Evolutionary conservation across 352 stramenopile species (phyloP).

Genomic region (Globisporangium spiculum): DNA sequence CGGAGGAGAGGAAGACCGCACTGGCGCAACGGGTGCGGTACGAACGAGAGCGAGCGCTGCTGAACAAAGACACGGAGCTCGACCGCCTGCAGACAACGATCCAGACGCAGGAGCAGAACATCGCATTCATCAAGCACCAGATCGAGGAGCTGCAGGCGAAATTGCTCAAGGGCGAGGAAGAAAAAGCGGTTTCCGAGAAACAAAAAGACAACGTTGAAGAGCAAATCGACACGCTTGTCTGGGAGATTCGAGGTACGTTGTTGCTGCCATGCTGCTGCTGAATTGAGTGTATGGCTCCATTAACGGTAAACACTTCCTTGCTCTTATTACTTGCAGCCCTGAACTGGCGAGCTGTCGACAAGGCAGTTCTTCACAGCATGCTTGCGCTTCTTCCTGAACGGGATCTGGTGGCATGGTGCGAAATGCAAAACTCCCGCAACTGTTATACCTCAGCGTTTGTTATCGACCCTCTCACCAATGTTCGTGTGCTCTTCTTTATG

Average conservation of each 20-base stretch:
- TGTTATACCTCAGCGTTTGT: not conserved
- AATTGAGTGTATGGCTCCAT: not conserved
- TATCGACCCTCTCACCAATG: not conserved
- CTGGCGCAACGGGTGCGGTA: slow-evolving; percentile 44
- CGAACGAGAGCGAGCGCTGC: slow-evolving; percentile 41
- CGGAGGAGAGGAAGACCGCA: slow-evolving; percentile 34
- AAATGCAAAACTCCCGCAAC: not conserved
- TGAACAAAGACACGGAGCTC: slow-evolving; percentile 34
- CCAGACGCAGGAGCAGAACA: slow-evolving; percentile 39
- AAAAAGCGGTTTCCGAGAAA: slow-evolving; percentile 29
- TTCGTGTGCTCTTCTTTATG: not conserved
- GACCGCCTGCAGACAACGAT: slow-evolving; percentile 42
- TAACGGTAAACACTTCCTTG: not conserved
- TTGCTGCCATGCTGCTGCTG: not conserved
- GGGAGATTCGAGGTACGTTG: slow-evolving; percentile 61
- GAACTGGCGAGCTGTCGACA: slow-evolving; percentile 48
- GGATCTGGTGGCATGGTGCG: slow-evolving; percentile 38
- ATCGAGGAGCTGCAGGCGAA: slow-evolving; percentile 52
- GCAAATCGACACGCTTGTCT: slow-evolving; percentile 53
- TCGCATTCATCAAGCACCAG: slow-evolving; percentile 51
- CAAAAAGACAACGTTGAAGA: slow-evolving; percentile 43
- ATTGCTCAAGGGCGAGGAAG: slow-evolving; percentile 35
- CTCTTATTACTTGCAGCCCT: slow-evolving; percentile 25
- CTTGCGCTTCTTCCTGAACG: slow-evolving; percentile 27
- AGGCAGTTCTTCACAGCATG: slow-evolving; percentile 26